Percentiles rank a stretch among this genome's conserved stretches.
Conservation (phyloP, 345 rosid species). For the Geranium rotundifolium region DNA sequence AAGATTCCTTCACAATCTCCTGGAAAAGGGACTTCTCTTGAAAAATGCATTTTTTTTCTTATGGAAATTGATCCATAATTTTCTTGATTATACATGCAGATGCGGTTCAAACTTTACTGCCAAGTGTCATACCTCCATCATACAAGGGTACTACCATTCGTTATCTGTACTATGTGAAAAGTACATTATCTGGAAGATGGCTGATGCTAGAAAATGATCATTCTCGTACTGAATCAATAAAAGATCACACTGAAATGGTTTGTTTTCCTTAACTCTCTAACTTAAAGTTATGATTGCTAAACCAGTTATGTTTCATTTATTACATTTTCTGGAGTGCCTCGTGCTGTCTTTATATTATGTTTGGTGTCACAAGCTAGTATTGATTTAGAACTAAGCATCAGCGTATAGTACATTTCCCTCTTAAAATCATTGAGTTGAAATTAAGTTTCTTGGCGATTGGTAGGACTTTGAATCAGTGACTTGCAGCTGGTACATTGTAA, state of each 20-base stretch:
- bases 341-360: not conserved
- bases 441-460: no score
- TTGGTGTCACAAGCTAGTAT: no score
- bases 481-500: not conserved
- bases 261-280: slow-evolving; percentile 17
- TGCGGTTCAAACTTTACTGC: slow-evolving; percentile 57
- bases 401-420: no score
- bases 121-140: slow-evolving; percentile 73
- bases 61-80: slow-evolving; percentile 1
- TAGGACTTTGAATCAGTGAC: not conserved
- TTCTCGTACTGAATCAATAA: slow-evolving; percentile 25
- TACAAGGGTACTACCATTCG: slow-evolving; percentile 81
- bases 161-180: slow-evolving; percentile 65
- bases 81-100: slow-evolving; percentile 34
- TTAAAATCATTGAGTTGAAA: no score
- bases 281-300: slow-evolving; percentile 1
- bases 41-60: not conserved
- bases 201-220: slow-evolving; percentile 56
- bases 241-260: slow-evolving; percentile 59
- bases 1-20: slow-evolving; percentile 1
- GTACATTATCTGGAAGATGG: slow-evolving; percentile 50
- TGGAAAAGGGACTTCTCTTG: not conserved
- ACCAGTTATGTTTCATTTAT: slow-evolving; percentile 3
- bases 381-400: no score
- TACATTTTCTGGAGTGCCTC: not conserved